phyloP scores from a whole-genome alignment of 495 filamentous ascomycete species.

The Geopyxis carbonaria region DNA sequence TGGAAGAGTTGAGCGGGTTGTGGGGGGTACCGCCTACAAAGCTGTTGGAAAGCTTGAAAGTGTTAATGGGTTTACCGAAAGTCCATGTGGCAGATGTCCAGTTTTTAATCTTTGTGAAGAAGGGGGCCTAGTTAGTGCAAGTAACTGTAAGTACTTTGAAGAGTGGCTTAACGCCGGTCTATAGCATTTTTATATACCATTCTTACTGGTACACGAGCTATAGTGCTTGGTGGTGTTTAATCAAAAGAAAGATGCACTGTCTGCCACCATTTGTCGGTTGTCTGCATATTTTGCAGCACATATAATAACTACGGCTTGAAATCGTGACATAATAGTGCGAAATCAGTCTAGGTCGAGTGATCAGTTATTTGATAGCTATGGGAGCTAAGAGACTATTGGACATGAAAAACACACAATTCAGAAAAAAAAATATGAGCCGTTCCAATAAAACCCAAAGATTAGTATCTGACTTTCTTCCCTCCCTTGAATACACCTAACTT shows the following conservation, averaged over 20 bases:
- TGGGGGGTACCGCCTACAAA: constrained; percentile 37
- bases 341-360: no score
- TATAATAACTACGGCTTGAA: no score
- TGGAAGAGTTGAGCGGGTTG: constrained; percentile 48
- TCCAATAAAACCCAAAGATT: not conserved
- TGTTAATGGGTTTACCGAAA: constrained; percentile 60
- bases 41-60: constrained; percentile 31
- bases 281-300: no score
- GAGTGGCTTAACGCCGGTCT: constrained; percentile 47
- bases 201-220: no score
- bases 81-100: constrained; percentile 79
- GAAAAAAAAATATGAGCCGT: not conserved
- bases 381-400: no score
- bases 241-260: no score
- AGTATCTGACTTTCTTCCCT: constrained; percentile 11
- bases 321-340: no score
- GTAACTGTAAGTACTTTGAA: constrained; percentile 78
- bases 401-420: not conserved
- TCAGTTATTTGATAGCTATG: no score
- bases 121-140: constrained; percentile 71
- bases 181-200: not conserved
- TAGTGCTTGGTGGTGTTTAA: no score
- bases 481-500: constrained; percentile 5
- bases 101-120: constrained; percentile 87
- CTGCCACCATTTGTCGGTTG: no score